Base-by-base conservation (phyloP, 2,329 filamentous ascomycete genomes). In the Phialemoniopsis sp. region DNA sequence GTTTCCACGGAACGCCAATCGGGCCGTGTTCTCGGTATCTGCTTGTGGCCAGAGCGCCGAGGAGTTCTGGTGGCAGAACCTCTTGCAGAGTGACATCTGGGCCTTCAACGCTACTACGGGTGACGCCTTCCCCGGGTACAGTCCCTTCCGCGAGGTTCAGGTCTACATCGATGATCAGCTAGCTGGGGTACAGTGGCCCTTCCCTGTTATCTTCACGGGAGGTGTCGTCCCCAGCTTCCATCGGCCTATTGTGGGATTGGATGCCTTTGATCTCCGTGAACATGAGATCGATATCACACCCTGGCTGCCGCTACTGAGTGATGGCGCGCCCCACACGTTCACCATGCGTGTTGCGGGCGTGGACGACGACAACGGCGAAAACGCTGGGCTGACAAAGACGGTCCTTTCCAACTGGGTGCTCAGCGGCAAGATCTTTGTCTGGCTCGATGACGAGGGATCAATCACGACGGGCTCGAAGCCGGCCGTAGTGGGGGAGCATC, bases 41-140 rank as follows among this genome's bases (percentile, higher is more conserved):
- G 85, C 87, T 13, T 88, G 82, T 48, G 88, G 86, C 1, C 88
- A 93, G 57, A 73, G 73, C 1, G 64, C 71, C 13, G 88, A 93
- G 62, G 88, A 94, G 57, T 91, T 91, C 53, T 94, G 88, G 87
- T 93, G 85, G 80, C 77, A 73, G 41, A 91, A 91, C 53, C 80
- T 89, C 2, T 74, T 85, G 3, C 72, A 82, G 32, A 76, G 75
- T 9, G 74, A 82, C 46, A 68, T 68, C 4, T 46, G 71, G 29
- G 72, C 74, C 4, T 91, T 90, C 54, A 66, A 71, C 5, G 58
- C 62, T 7, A 71, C 68, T 2, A 71, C 73, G 4, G 79, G 77
- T 12, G 61, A 63, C 2, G 21, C 21, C 10, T 67, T 89, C 0
- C 77, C 78, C 17, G 87, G 85, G 0, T 79, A 78, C 50, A 83